A percentile compares a stretch with the other conserved stretches of the same genome.
These are phyloP conservation scores for Discostella stelligera DNA, from an alignment of 352 stramenopile genomes.

Conservation along the genomic window DNA sequence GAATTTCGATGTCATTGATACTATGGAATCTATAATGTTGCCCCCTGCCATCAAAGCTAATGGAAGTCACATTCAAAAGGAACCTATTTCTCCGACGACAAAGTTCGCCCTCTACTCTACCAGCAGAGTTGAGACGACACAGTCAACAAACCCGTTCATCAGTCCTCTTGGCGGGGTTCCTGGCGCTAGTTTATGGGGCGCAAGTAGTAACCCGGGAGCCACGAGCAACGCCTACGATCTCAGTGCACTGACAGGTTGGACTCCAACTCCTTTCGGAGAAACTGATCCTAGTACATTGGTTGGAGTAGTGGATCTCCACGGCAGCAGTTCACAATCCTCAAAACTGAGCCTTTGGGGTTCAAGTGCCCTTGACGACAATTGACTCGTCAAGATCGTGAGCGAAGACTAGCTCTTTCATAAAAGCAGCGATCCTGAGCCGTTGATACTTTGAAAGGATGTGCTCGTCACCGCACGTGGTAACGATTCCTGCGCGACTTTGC, in stretches of 20 bases:
- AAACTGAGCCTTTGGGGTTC: slow-evolving; percentile 42
- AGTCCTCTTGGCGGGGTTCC: slow-evolving; percentile 22
- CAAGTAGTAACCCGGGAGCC: slow-evolving; percentile 9
- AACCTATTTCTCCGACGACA: slow-evolving; percentile 34
- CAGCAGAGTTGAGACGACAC: slow-evolving; percentile 10
- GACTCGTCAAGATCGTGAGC: neutral
- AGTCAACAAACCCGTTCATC: slow-evolving; percentile 47
- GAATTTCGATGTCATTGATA: slow-evolving; percentile 70
- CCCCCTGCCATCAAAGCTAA: slow-evolving; percentile 46
- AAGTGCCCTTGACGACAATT: slow-evolving; percentile 29
- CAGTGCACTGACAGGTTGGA: slow-evolving; percentile 43
- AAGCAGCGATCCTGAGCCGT: neutral
- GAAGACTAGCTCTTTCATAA: no score
- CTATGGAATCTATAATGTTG: slow-evolving; percentile 70
- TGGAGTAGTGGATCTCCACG: slow-evolving; percentile 10
- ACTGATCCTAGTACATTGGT: slow-evolving; percentile 1
- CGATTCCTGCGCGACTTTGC: neutral
- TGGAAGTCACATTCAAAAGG: slow-evolving; percentile 24
- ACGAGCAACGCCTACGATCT: slow-evolving; percentile 29
- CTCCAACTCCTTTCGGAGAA: slow-evolving; percentile 28
- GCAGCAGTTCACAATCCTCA: slow-evolving; percentile 29
- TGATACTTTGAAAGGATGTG: neutral
- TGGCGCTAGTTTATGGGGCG: slow-evolving; percentile 45
- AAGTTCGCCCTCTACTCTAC: slow-evolving; percentile 39
- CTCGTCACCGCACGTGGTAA: neutral